Evolutionary conservation across 768 basidiomycete species (phyloP), one percentile per base, ranked within the genome.

Genomic region (Zangia roseola): DNA sequence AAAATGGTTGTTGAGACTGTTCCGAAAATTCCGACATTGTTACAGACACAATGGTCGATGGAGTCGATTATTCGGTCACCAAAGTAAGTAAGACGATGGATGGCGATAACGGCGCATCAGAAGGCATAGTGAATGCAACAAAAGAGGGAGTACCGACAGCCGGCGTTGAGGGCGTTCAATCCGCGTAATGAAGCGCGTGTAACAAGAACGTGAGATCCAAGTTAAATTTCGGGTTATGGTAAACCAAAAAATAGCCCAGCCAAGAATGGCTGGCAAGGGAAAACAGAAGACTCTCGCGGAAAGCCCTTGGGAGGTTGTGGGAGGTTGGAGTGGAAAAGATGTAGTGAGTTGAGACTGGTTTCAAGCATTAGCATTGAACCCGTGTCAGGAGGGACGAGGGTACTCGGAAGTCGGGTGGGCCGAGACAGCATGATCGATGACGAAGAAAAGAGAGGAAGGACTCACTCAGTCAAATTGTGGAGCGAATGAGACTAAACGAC

Each of bases 1-100:
- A 50, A 38, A 56, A 53, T 40, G 51, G 26, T 26, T 47, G 44
- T 21, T 47, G 45, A 34, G 59, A 43, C 24, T 55, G 50, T 35
- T 45, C 10, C 24, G 52, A 53, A 38, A 31, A 47, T 38, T 54
- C 34, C 13, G 54, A 51, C 13, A 40, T 51, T 37, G 54, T 37
- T 25, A 52, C 43, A 40, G 61, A 28, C 48, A 42, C 37, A 40
- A 53, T 45, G 28, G 40, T 40, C 20, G 57, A 50, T 25, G 25
- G 17, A n/a, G 40, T 37, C 4, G 63, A 42, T 20, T 61, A 44
- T 20, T 58, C 41, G 28, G 60, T 40, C 25, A 63, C 61, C 42
- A 67, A 50, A 17, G 64, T 50, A 34, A 60, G 53, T 31, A 57
- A 51, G 16, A 66, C 57, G 21, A 61, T 47, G 23, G 47, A 44